Evolutionary conservation across 2,329 filamentous ascomycete species (phyloP).

Genomic region (Fusarium buxicola): DNA sequence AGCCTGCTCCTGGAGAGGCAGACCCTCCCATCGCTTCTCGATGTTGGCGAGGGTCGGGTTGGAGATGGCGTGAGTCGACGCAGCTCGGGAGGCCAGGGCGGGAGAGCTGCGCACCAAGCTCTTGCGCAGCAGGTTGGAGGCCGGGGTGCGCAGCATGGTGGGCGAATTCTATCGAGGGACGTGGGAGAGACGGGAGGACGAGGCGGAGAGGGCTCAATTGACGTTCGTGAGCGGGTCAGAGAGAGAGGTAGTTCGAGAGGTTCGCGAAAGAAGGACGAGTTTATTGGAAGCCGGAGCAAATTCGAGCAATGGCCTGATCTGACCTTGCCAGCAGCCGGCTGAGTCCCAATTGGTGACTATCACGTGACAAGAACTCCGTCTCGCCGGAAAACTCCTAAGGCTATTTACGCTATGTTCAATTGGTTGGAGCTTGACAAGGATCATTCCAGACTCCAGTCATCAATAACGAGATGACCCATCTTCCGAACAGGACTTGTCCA

Average conservation of each 20-base stretch:
- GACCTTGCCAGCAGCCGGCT: conserved; percentile 37
- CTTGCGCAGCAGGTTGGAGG: conserved; percentile 65
- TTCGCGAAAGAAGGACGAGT: conserved; percentile 41
- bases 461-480: too few relatives aligned
- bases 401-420: too few relatives aligned
- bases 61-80: conserved; percentile 90
- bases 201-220: conserved; percentile 50
- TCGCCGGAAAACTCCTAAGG: too few relatives aligned
- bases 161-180: conserved; percentile 37
- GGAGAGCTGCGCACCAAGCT: conserved; percentile 59
- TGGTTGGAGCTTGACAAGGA: too few relatives aligned
- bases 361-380: conserved; percentile 4
- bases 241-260: conserved; percentile 35
- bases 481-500: too few relatives aligned
- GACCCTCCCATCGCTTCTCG: conserved; percentile 98
- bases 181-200: conserved; percentile 26
- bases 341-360: conserved; percentile 30
- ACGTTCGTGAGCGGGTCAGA: conserved; percentile 45
- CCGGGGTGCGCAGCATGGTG: conserved; percentile 67
- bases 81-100: conserved; percentile 62
- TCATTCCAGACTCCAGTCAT: too few relatives aligned
- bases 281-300: conserved; percentile 44
- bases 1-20: conserved; percentile 98
- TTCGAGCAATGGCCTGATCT: conserved; percentile 49
- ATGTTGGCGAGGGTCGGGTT: conserved; percentile 98